phyloP scores from a whole-genome alignment of 495 filamentous ascomycete species.

The Mycothermus thermophilus region DNA sequence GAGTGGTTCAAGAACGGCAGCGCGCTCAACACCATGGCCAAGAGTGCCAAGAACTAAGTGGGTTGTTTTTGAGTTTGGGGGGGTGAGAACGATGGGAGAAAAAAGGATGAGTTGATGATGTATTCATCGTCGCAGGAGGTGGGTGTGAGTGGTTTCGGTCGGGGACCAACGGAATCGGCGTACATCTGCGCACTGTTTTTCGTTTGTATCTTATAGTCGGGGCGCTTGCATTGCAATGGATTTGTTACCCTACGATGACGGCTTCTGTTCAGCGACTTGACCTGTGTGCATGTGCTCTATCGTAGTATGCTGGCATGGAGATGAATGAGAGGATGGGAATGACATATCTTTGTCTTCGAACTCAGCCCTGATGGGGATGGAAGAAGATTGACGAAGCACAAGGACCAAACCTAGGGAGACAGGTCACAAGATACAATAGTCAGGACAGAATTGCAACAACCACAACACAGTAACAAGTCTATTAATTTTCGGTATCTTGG shows the following conservation, averaged over 20 bases:
- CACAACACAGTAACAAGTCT: too few species aligned
- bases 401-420: too few species aligned
- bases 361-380: too few species aligned
- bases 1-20: conserved; percentile 97
- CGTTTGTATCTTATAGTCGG: conserved; percentile 24
- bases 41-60: conserved; percentile 29
- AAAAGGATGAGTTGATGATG: background rate
- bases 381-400: too few species aligned
- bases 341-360: too few species aligned
- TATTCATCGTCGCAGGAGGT: conserved; percentile 5
- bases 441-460: too few species aligned
- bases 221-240: conserved; percentile 22
- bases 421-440: too few species aligned
- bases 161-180: conserved; percentile 20
- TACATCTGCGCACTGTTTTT: conserved; percentile 18
- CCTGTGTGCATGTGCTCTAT: background rate
- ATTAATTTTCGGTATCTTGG: too few species aligned
- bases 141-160: conserved; percentile 8
- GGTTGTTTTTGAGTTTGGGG: conserved; percentile 11
- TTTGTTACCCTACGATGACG: conserved; percentile 3
- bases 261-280: background rate
- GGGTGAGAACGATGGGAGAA: conserved; percentile 7
- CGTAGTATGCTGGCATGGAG: too few species aligned
- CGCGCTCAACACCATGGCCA: conserved; percentile 96
- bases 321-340: too few species aligned